These are phyloP conservation scores for Fusarium brachygibbosum DNA, from an alignment of 2,329 filamentous ascomycete genomes.

Conservation along the genomic window DNA sequence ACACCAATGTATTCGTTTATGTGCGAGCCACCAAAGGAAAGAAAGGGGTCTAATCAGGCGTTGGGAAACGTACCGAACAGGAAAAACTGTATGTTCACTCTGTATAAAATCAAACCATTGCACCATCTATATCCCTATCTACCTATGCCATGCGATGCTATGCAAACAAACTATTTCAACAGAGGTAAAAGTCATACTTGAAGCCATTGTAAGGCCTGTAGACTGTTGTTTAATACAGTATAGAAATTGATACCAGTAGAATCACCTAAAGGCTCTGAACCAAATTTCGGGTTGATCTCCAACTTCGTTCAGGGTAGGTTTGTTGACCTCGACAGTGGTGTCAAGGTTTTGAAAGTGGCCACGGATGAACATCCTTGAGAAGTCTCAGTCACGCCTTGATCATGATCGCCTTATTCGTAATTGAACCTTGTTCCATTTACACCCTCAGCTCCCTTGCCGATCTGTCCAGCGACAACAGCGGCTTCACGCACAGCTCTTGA, in stretches of 20 bases:
- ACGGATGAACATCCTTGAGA: background rate
- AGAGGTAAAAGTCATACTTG: slow-evolving; percentile 39
- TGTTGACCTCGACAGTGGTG: slow-evolving; percentile 1
- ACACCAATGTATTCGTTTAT: background rate
- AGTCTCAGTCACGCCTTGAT: slow-evolving; percentile 1
- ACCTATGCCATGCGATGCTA: slow-evolving; percentile 37
- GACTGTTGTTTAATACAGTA: slow-evolving; percentile 29
- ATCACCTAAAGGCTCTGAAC: slow-evolving; percentile 6
- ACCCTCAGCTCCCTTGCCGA: slow-evolving; percentile 59
- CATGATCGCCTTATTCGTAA: slow-evolving; percentile 30
- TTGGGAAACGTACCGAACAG: slow-evolving; percentile 22
- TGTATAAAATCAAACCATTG: slow-evolving; percentile 37
- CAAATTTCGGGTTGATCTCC: background rate
- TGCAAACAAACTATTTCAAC: slow-evolving; percentile 35
- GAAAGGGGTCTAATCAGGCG: slow-evolving; percentile 21
- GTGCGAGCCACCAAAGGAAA: slow-evolving; percentile 7
- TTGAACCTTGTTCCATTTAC: slow-evolving; percentile 54
- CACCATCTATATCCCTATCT: slow-evolving; percentile 45
- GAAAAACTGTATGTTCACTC: slow-evolving; percentile 36
- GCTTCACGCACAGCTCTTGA: slow-evolving; percentile 78
- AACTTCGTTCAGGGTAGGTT: background rate
- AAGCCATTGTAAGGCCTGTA: slow-evolving; percentile 34
- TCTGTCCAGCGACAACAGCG: slow-evolving; percentile 75
- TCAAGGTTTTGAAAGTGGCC: background rate
- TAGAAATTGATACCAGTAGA: slow-evolving; percentile 19